A percentile compares a stretch with the other conserved stretches of the same genome.
These are phyloP conservation scores for Protomyces arabidopsidicola DNA, from an alignment of 1,139 yeast genomes.

Conservation along the genomic window DNA sequence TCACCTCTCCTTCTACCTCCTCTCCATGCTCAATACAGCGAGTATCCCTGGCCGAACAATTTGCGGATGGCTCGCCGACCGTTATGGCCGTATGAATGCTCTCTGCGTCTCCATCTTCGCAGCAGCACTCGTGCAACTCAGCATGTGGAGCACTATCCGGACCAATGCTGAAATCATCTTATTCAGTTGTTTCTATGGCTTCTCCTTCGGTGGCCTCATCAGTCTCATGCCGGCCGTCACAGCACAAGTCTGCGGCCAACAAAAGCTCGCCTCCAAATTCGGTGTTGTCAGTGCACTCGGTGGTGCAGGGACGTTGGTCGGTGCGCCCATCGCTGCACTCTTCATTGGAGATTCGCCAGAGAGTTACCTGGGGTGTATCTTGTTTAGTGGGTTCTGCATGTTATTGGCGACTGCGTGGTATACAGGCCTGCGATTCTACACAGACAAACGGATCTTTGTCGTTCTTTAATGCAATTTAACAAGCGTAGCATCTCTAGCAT, in stretches of 20 bases:
- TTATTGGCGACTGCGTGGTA: constrained; percentile 13
- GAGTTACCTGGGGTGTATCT: constrained; percentile 9
- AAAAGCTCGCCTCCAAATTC: constrained; percentile 21
- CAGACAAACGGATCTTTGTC: constrained; percentile 3
- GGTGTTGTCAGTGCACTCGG: constrained; percentile 27
- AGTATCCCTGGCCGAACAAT: constrained; percentile 47
- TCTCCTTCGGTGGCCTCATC: constrained; percentile 49
- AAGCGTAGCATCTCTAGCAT: background rate
- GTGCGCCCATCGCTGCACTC: constrained; percentile 22
- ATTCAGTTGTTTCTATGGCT: constrained; percentile 53
- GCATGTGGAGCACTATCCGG: constrained; percentile 56
- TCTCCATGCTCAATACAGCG: constrained; percentile 48
- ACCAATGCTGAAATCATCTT: constrained; percentile 44
- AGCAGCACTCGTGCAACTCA: constrained; percentile 36
- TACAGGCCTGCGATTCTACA: constrained; percentile 3
- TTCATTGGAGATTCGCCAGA: constrained; percentile 5
- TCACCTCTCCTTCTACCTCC: constrained; percentile 34
- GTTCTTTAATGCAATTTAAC: background rate
- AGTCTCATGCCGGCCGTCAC: constrained; percentile 48
- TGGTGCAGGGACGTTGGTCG: constrained; percentile 17
- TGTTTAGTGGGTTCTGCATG: constrained; percentile 20
- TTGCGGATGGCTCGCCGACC: constrained; percentile 47
- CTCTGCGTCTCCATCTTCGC: constrained; percentile 36
- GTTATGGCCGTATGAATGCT: constrained; percentile 44
- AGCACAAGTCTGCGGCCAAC: constrained; percentile 50